Conservation (phyloP, 768 basidiomycete genomes). For the Gloeophyllum trabeum region DNA sequence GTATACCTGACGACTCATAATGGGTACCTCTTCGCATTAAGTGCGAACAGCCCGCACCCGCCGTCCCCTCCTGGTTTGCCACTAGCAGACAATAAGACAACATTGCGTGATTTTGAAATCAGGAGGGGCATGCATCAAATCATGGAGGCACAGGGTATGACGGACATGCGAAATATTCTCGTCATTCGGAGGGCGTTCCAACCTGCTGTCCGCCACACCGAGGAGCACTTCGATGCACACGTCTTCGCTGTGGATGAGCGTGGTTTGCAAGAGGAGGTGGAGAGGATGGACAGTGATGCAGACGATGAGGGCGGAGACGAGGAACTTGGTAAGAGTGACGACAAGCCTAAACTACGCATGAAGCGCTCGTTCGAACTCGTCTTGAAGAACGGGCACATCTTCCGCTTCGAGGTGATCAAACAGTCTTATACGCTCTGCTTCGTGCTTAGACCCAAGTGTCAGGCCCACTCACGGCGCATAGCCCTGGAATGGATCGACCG, state of each 20-base stretch:
- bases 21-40: constrained; percentile 57
- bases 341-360: constrained; percentile 38
- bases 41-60: constrained; percentile 42
- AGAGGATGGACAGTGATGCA: constrained; percentile 37
- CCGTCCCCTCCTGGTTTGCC: constrained; percentile 55
- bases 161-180: constrained; percentile 63
- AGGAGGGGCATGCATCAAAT: constrained; percentile 56
- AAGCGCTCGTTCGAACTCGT: constrained; percentile 71
- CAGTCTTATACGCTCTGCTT: background rate
- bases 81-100: constrained; percentile 18
- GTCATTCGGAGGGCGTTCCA: constrained; percentile 56
- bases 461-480: constrained; percentile 56
- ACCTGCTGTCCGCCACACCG: constrained; percentile 15
- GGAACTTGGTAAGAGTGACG: constrained; percentile 27
- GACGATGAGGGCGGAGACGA: constrained; percentile 60
- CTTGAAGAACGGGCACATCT: constrained; percentile 51
- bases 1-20: constrained; percentile 66
- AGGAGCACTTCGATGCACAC: constrained; percentile 14
- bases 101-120: constrained; percentile 40
- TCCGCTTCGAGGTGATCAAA: constrained; percentile 63
- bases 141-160: constrained; percentile 49
- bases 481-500: constrained; percentile 82
- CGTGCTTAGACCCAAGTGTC: constrained; percentile 2
- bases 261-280: constrained; percentile 24
- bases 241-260: constrained; percentile 19